Conservation (phyloP, 768 basidiomycete genomes). For the Tephrocybe rancida region DNA sequence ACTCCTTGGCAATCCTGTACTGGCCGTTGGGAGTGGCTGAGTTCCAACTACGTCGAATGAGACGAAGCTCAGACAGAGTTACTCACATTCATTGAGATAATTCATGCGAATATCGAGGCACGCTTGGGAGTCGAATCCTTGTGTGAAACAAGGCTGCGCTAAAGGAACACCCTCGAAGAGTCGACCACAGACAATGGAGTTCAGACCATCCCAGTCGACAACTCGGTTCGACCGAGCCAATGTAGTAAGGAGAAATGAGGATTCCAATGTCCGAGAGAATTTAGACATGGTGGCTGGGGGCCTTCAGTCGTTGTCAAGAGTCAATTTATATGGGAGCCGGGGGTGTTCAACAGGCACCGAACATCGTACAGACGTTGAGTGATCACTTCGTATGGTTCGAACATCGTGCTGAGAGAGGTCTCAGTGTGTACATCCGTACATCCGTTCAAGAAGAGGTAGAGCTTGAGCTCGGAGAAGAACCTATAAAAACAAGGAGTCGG, state of each 20-base stretch:
- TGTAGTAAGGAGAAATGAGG: not conserved
- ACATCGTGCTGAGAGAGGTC: too few relatives aligned
- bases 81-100: constrained; percentile 23
- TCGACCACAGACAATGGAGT: constrained; percentile 9
- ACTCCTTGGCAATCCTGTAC: constrained; percentile 45
- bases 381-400: too few relatives aligned
- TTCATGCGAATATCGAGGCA: constrained; percentile 15
- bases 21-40: constrained; percentile 57
- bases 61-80: not conserved
- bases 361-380: too few relatives aligned
- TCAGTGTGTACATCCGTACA: too few relatives aligned
- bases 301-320: too few relatives aligned
- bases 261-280: not conserved
- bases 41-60: constrained; percentile 38
- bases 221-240: constrained; percentile 3
- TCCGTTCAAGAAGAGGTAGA: too few relatives aligned
- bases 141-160: constrained; percentile 24
- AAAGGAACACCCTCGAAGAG: constrained; percentile 23
- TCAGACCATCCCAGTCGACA: constrained; percentile 22
- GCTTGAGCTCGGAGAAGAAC: too few relatives aligned
- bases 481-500: too few relatives aligned
- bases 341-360: too few relatives aligned
- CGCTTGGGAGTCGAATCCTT: constrained; percentile 17
- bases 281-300: too few relatives aligned
- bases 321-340: too few relatives aligned